A percentile compares a stretch with the other conserved stretches of the same genome.
Conservation (phyloP, 2,329 filamentous ascomycete species). For the Ilyonectria robusta region DNA sequence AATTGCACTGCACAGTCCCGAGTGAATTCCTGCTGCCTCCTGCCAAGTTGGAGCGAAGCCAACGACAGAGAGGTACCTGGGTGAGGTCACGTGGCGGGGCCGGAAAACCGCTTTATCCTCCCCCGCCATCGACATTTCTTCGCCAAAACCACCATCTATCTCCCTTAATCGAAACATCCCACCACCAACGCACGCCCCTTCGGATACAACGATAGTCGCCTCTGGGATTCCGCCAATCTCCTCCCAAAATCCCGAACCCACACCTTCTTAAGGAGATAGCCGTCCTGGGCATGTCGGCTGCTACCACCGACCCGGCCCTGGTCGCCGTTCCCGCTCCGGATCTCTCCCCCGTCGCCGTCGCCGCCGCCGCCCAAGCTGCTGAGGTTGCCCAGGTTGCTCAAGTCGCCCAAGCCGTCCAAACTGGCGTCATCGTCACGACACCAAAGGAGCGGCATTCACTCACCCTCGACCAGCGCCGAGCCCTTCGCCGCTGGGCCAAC, state of each 20-base stretch:
- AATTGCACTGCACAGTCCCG: background rate
- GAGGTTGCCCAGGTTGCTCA: constrained; percentile 22
- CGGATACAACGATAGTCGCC: constrained; percentile 59
- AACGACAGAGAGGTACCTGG: background rate
- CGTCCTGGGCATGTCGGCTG: constrained; percentile 53
- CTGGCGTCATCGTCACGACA: constrained; percentile 32
- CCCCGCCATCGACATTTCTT: constrained; percentile 51
- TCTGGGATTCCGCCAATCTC: constrained; percentile 42
- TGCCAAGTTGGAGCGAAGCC: background rate
- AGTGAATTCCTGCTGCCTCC: background rate
- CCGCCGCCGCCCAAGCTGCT: constrained; percentile 39
- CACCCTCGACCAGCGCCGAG: constrained; percentile 73
- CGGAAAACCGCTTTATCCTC: constrained; percentile 36
- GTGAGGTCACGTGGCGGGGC: constrained; percentile 36
- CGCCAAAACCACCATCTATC: constrained; percentile 44
- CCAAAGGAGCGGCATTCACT: constrained; percentile 70
- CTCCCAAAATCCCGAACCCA: constrained; percentile 49
- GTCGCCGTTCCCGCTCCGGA: constrained; percentile 51
- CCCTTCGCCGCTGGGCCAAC: constrained; percentile 72
- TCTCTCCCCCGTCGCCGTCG: constrained; percentile 46
- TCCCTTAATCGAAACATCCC: constrained; percentile 56
- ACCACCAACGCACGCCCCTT: constrained; percentile 48
- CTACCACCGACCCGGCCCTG: constrained; percentile 57
- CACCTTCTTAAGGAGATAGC: constrained; percentile 49
- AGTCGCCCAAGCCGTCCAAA: constrained; percentile 26